phyloP scores from a whole-genome alignment of 257 asterid species.

The Solanum tacnaense region DNA sequence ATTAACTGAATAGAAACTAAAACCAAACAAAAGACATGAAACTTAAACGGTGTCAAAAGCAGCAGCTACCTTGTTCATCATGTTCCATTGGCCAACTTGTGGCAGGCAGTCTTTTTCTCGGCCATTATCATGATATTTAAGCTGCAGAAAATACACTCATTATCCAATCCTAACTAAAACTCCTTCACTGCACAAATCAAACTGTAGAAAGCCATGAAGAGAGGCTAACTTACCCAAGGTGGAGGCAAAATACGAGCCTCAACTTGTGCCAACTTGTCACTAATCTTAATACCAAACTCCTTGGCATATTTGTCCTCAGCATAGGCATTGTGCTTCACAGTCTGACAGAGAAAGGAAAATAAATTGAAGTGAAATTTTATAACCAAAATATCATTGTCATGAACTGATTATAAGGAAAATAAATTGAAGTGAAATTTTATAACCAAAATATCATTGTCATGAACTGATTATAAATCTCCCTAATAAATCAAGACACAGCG shows the following conservation, averaged over 20 bases:
- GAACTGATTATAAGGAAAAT: background rate
- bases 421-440: background rate
- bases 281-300: slow-evolving; percentile 93
- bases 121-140: slow-evolving; percentile 90
- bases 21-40: background rate
- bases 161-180: background rate
- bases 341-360: slow-evolving; percentile 24
- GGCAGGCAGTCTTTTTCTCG: slow-evolving; percentile 90
- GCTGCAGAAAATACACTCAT: slow-evolving; percentile 31
- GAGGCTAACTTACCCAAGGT: slow-evolving; percentile 54
- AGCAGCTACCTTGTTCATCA: slow-evolving; percentile 84
- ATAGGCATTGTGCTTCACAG: slow-evolving; percentile 82
- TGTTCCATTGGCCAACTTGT: slow-evolving; percentile 95
- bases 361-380: background rate
- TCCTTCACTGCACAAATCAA: background rate
- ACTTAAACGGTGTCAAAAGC: background rate
- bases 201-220: background rate
- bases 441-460: background rate
- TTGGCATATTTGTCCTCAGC: slow-evolving; percentile 67
- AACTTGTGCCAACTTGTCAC: slow-evolving; percentile 78
- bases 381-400: background rate
- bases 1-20: background rate
- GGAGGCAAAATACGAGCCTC: slow-evolving; percentile 95
- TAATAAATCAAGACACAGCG: background rate
- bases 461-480: background rate